Percentiles rank a stretch among this genome's conserved stretches.
These are phyloP conservation scores for Mortierella sp. DNA, from an alignment of 371 early-diverging fungal species.

Conservation along the genomic window DNA sequence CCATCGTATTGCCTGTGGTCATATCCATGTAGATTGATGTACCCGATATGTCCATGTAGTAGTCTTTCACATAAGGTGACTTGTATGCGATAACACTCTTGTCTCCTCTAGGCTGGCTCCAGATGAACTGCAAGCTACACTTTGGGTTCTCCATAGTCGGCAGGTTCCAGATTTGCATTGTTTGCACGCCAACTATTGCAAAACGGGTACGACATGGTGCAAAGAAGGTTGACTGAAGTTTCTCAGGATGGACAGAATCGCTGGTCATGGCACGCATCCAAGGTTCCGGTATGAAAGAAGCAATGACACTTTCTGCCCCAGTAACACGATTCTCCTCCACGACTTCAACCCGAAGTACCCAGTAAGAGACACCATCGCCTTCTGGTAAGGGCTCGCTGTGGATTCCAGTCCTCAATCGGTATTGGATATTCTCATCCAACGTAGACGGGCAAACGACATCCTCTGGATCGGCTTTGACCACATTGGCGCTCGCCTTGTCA, in stretches of 20 bases:
- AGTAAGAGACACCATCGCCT: slow-evolving; percentile 48
- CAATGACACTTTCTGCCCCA: slow-evolving; percentile 15
- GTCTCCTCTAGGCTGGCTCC: slow-evolving; percentile 45
- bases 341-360: slow-evolving; percentile 49
- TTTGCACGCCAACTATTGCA: slow-evolving; percentile 39
- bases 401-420: slow-evolving; percentile 24
- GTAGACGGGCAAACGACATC: slow-evolving; percentile 29
- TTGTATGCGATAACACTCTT: slow-evolving; percentile 15
- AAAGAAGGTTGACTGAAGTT: slow-evolving; percentile 35
- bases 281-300: slow-evolving; percentile 51
- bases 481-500: slow-evolving; percentile 12
- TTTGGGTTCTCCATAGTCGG: slow-evolving; percentile 37
- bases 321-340: slow-evolving; percentile 20
- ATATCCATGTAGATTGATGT: slow-evolving; percentile 27
- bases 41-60: slow-evolving; percentile 23
- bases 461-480: slow-evolving; percentile 22
- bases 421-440: slow-evolving; percentile 23
- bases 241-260: slow-evolving; percentile 37
- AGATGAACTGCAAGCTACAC: slow-evolving; percentile 43
- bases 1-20: slow-evolving; percentile 16
- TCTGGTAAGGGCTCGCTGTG: slow-evolving; percentile 42
- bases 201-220: slow-evolving; percentile 38
- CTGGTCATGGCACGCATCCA: slow-evolving; percentile 49
- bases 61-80: slow-evolving; percentile 30
- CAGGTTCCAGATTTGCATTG: slow-evolving; percentile 48